A percentile compares a stretch with the other conserved stretches of the same genome.
Conservation (phyloP, 805 yeast genomes). For the Candida dendrica region DNA sequence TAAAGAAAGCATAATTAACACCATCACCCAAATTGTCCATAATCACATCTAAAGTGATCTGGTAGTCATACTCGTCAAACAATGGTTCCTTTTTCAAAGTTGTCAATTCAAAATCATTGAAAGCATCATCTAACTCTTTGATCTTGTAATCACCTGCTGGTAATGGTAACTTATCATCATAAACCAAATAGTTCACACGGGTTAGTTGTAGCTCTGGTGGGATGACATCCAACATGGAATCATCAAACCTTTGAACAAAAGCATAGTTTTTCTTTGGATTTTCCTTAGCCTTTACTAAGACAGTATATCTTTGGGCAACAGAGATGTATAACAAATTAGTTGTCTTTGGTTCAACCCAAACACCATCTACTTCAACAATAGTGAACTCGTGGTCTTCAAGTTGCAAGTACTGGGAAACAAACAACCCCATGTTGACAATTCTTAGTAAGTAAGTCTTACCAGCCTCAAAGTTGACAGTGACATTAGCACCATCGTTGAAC, state of each 20-base stretch:
- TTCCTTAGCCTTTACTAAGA: conserved; percentile 52
- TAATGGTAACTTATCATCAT: conserved; percentile 28
- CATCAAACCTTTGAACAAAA: conserved; percentile 55
- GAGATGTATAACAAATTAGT: conserved; percentile 55
- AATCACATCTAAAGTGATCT: conserved; percentile 47
- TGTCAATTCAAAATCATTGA: conserved; percentile 30
- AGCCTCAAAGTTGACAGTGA: conserved; percentile 46
- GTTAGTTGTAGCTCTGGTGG: conserved; percentile 51
- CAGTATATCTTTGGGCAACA: conserved; percentile 78
- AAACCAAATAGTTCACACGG: conserved; percentile 49
- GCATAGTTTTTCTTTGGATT: conserved; percentile 42
- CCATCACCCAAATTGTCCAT: conserved; percentile 73
- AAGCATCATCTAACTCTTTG: conserved; percentile 8
- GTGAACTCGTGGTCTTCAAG: conserved; percentile 68
- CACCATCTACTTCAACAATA: conserved; percentile 72
- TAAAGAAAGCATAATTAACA: conserved; percentile 70
- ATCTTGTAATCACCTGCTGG: conserved; percentile 20
- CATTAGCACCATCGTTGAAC: conserved; percentile 58
- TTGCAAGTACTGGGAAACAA: conserved; percentile 64
- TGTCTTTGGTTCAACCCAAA: conserved; percentile 49
- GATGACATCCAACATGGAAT: conserved; percentile 60
- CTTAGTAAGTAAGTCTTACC: conserved; percentile 59
- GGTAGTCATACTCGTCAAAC: conserved; percentile 55
- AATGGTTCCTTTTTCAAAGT: conserved; percentile 38
- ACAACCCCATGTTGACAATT: conserved; percentile 60